phyloP scores from a whole-genome alignment of 805 yeast species.

The Wickerhamomyces rabaulensis region DNA sequence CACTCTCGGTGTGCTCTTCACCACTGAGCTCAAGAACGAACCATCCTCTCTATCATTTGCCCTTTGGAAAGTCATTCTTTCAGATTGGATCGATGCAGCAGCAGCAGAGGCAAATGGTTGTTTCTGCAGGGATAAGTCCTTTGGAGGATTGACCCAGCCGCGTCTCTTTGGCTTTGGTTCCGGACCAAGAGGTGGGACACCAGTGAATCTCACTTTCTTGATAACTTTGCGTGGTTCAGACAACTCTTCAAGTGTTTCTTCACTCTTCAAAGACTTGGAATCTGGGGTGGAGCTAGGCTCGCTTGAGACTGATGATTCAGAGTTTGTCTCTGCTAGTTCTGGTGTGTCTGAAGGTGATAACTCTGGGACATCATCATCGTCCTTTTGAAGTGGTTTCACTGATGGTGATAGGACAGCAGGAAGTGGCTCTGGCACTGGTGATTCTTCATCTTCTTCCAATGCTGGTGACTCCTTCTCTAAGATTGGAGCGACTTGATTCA shows the following conservation, averaged over 20 bases:
- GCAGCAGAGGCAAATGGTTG: constrained; percentile 7
- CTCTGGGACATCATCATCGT: background rate
- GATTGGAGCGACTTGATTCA: background rate
- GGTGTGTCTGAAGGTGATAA: constrained; percentile 6
- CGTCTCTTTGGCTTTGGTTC: constrained; percentile 17
- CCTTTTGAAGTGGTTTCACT: constrained; percentile 5
- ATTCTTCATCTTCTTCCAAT: background rate
- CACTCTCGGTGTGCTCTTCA: background rate
- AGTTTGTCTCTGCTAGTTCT: constrained; percentile 8
- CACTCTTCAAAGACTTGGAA: background rate
- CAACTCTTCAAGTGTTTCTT: background rate
- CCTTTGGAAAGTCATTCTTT: constrained; percentile 18
- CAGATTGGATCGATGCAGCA: constrained; percentile 22
- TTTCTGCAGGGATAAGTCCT: background rate
- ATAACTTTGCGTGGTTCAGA: constrained; percentile 2
- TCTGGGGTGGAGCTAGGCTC: background rate
- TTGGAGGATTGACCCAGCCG: constrained; percentile 22
- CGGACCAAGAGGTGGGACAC: constrained; percentile 20
- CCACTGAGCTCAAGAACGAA: constrained; percentile 10
- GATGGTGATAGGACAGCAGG: constrained; percentile 5
- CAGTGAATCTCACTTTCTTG: constrained; percentile 24
- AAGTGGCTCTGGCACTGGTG: background rate
- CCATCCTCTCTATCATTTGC: constrained; percentile 14
- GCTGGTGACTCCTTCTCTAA: background rate
- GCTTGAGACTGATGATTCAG: constrained; percentile 9